Evolutionary conservation across 2,329 filamentous ascomycete species (phyloP), one percentile per base, ranked within the genome.

Genomic region (Claviceps humidiphila): DNA sequence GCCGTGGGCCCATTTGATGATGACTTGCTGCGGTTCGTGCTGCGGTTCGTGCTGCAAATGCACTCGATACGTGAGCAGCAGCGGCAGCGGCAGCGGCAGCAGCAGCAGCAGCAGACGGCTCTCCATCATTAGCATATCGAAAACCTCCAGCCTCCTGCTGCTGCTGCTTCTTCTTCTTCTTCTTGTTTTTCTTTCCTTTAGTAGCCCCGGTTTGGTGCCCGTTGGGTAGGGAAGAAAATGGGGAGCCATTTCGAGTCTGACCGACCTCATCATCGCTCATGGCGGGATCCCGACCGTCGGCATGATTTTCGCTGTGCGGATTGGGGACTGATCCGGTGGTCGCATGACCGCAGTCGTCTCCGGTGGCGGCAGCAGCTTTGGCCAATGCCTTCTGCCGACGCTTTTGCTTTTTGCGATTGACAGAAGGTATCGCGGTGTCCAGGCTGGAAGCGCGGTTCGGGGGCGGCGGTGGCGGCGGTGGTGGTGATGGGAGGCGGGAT

Each of bases 361-460:
- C 60, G 51, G 69, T 66, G 5, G 71, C 70, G 43, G 73, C 80
- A 26, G 79, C 80, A 34, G 79, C 79, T 63, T 84, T 80, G 55
- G 84, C 84, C 37, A 87, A 85, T 38, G 85, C 86, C 69, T 96
- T 96, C 64, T 87, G 85, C 58, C 90, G 81, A 59, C 90, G 82
- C 75, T 95, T 96, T 68, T 93, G 87, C 74, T 96, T 97, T 76
- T 96, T 96, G 64, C 87, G 82, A 70, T 95, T 96, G 50, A 90
- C 84, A 8, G 74, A 63, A 45, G 73, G 73, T 45, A 73, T 70
- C 47, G 68, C 60, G 48, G 55, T 56, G 55, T 68, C 63, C 54
- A 54, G 50, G 47, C 56, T 59, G 54, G 54, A 54, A 53, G 44
- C n/a, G 5, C 53, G 55, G 55, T 54, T 64, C 59, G 58, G 42